A percentile compares a stretch with the other conserved stretches of the same genome.
Conservation (phyloP, 2,329 filamentous ascomycete species). For the Verticillium nonalfalfae region DNA sequence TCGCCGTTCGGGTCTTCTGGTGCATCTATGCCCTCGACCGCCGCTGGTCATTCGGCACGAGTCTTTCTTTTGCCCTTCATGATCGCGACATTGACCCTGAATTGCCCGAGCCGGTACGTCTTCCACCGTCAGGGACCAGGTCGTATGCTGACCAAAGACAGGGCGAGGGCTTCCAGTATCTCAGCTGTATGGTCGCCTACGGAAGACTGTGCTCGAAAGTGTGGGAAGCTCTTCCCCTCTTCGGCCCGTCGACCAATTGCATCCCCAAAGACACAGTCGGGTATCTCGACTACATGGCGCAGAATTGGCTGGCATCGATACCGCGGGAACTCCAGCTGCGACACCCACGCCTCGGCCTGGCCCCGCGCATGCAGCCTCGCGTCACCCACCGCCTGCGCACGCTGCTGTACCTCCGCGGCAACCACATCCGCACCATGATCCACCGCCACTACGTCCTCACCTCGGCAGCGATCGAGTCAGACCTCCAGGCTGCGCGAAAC, state of each 20-base stretch:
- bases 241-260: constrained; percentile 21
- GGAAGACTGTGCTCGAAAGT: constrained; percentile 37
- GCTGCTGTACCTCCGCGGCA: constrained; percentile 35
- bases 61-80: constrained; percentile 39
- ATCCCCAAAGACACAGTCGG: constrained; percentile 30
- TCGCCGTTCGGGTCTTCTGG: constrained; percentile 38
- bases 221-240: constrained; percentile 34
- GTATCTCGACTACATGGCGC: constrained; percentile 32
- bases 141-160: not conserved
- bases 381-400: constrained; percentile 33
- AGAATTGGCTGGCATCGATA: constrained; percentile 38
- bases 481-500: constrained; percentile 25
- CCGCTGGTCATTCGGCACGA: constrained; percentile 45
- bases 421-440: constrained; percentile 36
- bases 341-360: constrained; percentile 27
- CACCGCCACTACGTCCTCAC: constrained; percentile 35
- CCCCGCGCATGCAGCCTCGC: constrained; percentile 21
- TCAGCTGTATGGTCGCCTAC: constrained; percentile 41
- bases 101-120: constrained; percentile 32
- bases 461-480: constrained; percentile 25
- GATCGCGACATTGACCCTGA: constrained; percentile 43
- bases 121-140: fast-evolving
- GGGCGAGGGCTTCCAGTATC: constrained; percentile 27
- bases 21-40: constrained; percentile 44
- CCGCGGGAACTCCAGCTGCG: constrained; percentile 30